Percentiles rank a stretch among this genome's conserved stretches.
These are phyloP conservation scores for Penicillium arizonense DNA, from an alignment of 495 filamentous ascomycete species.

Conservation along the genomic window DNA sequence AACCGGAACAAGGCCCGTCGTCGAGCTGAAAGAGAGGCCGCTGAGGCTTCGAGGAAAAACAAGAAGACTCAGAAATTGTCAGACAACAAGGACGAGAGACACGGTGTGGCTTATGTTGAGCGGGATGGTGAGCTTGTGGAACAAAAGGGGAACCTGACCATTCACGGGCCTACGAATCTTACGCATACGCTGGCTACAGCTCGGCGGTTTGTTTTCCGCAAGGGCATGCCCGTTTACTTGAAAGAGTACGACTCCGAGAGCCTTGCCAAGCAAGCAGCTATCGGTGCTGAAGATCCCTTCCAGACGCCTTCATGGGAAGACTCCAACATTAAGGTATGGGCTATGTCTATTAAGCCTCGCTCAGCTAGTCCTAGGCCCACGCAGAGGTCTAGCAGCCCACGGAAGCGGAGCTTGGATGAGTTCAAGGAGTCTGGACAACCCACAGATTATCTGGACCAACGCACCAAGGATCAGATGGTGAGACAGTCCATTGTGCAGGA, in stretches of 20 bases:
- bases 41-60: slow-evolving; percentile 18
- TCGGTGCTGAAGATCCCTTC: slow-evolving; percentile 29
- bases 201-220: slow-evolving; percentile 86
- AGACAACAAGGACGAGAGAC: background rate
- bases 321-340: slow-evolving; percentile 76
- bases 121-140: slow-evolving; percentile 9
- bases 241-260: slow-evolving; percentile 59
- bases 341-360: slow-evolving; percentile 56
- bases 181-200: slow-evolving; percentile 75
- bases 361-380: slow-evolving; percentile 1
- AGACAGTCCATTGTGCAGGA: slow-evolving; percentile 61
- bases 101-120: background rate
- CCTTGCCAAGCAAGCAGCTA: slow-evolving; percentile 14
- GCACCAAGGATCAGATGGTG: slow-evolving; percentile 46
- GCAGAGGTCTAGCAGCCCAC: slow-evolving; percentile 33
- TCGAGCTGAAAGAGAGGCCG: slow-evolving; percentile 10
- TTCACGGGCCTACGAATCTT: slow-evolving; percentile 78
- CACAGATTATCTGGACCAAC: slow-evolving; percentile 15
- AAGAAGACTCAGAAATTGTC: background rate
- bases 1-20: slow-evolving; percentile 25
- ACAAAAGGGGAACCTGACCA: slow-evolving; percentile 44
- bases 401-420: slow-evolving; percentile 65
- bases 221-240: slow-evolving; percentile 66
- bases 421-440: slow-evolving; percentile 34
- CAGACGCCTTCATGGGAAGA: slow-evolving; percentile 70